These are phyloP conservation scores for Pythium aphanidermatum DNA, from an alignment of 352 stramenopile species.

Conservation along the genomic window DNA sequence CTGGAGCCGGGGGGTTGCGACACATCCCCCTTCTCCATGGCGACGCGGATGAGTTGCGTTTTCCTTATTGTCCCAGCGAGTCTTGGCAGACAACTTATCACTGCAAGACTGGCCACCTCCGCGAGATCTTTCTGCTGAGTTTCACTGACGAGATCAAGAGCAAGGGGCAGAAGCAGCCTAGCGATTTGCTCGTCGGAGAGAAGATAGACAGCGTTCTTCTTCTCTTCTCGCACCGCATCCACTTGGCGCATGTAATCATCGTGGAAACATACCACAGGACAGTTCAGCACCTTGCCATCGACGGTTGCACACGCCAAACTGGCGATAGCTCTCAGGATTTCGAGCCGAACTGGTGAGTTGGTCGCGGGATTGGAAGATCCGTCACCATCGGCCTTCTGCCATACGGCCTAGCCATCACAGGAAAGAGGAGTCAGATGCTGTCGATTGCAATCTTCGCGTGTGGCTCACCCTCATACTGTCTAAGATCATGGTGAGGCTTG, in stretches of 20 bases:
- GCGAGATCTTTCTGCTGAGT: slow-evolving; percentile 77
- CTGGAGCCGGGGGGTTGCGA: slow-evolving; percentile 70
- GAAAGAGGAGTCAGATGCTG: too few relatives aligned
- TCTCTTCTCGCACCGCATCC: slow-evolving; percentile 39
- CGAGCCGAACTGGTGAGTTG: slow-evolving; percentile 36
- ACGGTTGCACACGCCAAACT: slow-evolving; percentile 55
- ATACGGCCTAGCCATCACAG: too few relatives aligned
- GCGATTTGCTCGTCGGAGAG: slow-evolving; percentile 68
- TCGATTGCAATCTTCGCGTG: too few relatives aligned
- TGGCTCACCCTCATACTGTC: slow-evolving; percentile 67
- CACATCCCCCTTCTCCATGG: slow-evolving; percentile 80
- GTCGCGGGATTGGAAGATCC: slow-evolving; percentile 11
- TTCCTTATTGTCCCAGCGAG: slow-evolving; percentile 63
- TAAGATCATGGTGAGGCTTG: slow-evolving; percentile 49
- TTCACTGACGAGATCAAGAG: slow-evolving; percentile 65
- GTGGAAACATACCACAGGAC: slow-evolving; percentile 47
- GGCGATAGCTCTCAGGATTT: slow-evolving; percentile 57
- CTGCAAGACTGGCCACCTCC: slow-evolving; percentile 46
- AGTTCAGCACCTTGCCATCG: slow-evolving; percentile 62
- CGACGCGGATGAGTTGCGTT: slow-evolving; percentile 79
- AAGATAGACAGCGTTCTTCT: slow-evolving; percentile 56
- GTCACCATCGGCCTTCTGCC: slow-evolving; percentile 67
- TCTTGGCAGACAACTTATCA: slow-evolving; percentile 56
- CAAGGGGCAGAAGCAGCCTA: slow-evolving; percentile 66
- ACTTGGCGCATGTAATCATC: slow-evolving; percentile 57